These are phyloP conservation scores for Solanum chiquidenum DNA, from an alignment of 257 asterid species.

Conservation along the genomic window DNA sequence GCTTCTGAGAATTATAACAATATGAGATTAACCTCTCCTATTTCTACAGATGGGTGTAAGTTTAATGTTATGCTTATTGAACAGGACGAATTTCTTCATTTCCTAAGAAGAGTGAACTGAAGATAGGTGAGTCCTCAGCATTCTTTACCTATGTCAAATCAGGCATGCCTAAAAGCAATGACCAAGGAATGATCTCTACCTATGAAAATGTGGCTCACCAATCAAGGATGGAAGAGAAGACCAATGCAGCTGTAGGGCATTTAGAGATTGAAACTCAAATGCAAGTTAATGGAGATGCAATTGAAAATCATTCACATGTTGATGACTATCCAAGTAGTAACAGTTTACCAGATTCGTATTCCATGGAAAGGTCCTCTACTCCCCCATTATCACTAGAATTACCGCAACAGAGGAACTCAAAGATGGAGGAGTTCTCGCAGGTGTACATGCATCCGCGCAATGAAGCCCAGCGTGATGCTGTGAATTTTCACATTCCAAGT, in stretches of 20 bases:
- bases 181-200: slow-evolving; percentile 18
- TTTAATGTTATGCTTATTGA: neutral
- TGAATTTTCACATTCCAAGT: slow-evolving; percentile 31
- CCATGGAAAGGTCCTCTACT: slow-evolving; percentile 39
- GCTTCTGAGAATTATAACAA: neutral
- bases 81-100: slow-evolving; percentile 51
- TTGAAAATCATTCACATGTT: slow-evolving; percentile 22
- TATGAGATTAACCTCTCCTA: neutral
- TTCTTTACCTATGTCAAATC: slow-evolving; percentile 88
- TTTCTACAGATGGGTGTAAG: neutral
- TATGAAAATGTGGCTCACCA: slow-evolving; percentile 22
- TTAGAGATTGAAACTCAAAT: slow-evolving; percentile 17
- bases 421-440: slow-evolving; percentile 29
- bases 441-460: slow-evolving; percentile 30
- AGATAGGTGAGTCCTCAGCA: slow-evolving; percentile 90
- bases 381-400: slow-evolving; percentile 44
- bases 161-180: slow-evolving; percentile 31
- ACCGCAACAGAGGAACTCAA: slow-evolving; percentile 40
- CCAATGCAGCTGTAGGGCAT: slow-evolving; percentile 9
- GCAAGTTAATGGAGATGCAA: slow-evolving; percentile 15
- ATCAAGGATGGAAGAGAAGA: slow-evolving; percentile 17
- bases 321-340: slow-evolving; percentile 40
- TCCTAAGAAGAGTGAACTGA: slow-evolving; percentile 59
- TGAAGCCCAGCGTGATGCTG: slow-evolving; percentile 29
- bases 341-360: slow-evolving; percentile 32